Base-by-base conservation (phyloP, 2,329 filamentous ascomycete genomes). In the Gliomastix tumulicola region DNA sequence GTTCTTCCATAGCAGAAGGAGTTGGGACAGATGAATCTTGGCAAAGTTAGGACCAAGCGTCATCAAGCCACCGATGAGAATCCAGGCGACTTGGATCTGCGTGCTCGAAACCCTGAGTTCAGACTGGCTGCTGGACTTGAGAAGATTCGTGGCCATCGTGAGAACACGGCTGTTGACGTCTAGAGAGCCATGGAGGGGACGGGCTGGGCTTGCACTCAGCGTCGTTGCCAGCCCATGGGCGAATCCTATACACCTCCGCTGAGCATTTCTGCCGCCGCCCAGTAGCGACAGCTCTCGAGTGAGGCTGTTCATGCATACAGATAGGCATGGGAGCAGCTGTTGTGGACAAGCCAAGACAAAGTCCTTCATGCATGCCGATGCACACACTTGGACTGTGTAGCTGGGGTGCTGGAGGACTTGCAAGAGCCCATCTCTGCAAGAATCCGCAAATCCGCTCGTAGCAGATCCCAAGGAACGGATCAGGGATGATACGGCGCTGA, bases 41-140 rank as follows among this genome's bases (percentile, higher is more conserved):
- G 97, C 90, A 57, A 98, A 98, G 57, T 95, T 97, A 5, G 92
- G 90, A 0, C 92, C 92, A 1, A 98, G 73, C 1, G 89, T 88
- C 90, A 97, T 97, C 37, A 98, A 66, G 1, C 94, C 92, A 25
- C 94, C 92, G 32, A 98, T 94, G 39, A 98, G 68, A 33, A 94
- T 94, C 90, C 92, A 98, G 6, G 92, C 92, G 3, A 98, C 89
- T 55, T 98, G 92, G 18, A 98, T 88, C 54, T 98, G 92, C 2
- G 88, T 95, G 50, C 87, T 87, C 7, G 92, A 94, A 23, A 92
- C 80, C 20, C 90, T 81, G 36, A 98, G 68, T 55, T 98, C 90
- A 2, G 88, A 92, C 53, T 88, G 87, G 32, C 88, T 82, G 56
- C 88, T 96, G 0, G 84, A 89, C 59, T 98, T 98, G 27, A 98